These are phyloP conservation scores for Sporormia fimetaria DNA, from an alignment of 495 filamentous ascomycete species.

Conservation along the genomic window DNA sequence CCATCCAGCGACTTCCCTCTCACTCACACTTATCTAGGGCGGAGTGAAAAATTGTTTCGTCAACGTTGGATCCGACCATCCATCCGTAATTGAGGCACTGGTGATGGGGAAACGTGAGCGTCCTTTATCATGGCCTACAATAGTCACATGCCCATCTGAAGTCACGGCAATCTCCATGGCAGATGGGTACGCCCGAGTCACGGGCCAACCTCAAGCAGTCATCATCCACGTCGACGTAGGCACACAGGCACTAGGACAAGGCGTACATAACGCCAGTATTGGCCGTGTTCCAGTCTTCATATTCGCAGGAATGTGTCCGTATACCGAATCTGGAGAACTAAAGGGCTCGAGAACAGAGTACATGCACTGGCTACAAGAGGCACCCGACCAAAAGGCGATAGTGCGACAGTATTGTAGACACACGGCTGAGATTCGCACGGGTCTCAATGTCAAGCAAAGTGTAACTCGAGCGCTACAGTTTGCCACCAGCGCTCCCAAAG, in stretches of 20 bases:
- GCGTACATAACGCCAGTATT: conserved; percentile 22
- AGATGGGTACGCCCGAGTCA: conserved; percentile 22
- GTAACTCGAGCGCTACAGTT: conserved; percentile 21
- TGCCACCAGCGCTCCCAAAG: conserved; percentile 14
- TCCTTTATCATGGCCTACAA: conserved; percentile 6
- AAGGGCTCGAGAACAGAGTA: conserved; percentile 21
- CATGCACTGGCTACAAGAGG: conserved; percentile 26
- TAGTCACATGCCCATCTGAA: conserved; percentile 20
- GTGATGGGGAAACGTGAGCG: conserved; percentile 15
- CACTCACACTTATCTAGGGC: conserved; percentile 7
- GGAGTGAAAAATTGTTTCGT: conserved; percentile 19
- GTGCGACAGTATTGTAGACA: conserved; percentile 21
- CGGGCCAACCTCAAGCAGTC: conserved; percentile 23
- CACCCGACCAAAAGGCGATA: conserved; percentile 21
- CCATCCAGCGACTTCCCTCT: not conserved
- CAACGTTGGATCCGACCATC: conserved; percentile 25
- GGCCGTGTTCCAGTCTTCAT: conserved; percentile 25
- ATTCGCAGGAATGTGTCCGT: conserved; percentile 23
- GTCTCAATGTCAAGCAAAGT: conserved; percentile 14
- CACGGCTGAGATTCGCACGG: conserved; percentile 16
- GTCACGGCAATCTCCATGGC: conserved; percentile 23
- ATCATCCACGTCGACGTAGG: conserved; percentile 27
- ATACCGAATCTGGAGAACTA: conserved; percentile 22
- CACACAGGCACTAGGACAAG: conserved; percentile 22
- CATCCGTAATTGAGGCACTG: conserved; percentile 26